A percentile compares a stretch with the other conserved stretches of the same genome.
These are phyloP conservation scores for Aspergillus arachidicola DNA, from an alignment of 2,329 filamentous ascomycete species.

Conservation along the genomic window DNA sequence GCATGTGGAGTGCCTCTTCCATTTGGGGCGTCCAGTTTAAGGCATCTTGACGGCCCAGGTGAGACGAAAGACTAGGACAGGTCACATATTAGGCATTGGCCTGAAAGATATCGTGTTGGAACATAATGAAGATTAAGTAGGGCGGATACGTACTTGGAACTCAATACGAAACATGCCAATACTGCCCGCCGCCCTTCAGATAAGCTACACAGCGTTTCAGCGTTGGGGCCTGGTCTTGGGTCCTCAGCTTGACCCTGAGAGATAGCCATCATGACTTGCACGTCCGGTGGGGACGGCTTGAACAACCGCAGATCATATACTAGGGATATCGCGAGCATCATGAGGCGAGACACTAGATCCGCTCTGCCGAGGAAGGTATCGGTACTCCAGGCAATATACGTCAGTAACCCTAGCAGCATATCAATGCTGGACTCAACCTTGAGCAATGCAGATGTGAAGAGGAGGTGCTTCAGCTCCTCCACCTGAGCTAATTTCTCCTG, in stretches of 20 bases:
- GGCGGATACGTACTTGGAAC: slow-evolving; percentile 28
- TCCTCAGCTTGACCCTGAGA: slow-evolving; percentile 30
- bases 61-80: slow-evolving; percentile 34
- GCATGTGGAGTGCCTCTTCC: slow-evolving; percentile 37
- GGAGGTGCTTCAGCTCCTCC: slow-evolving; percentile 34
- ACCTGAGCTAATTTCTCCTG: slow-evolving; percentile 27
- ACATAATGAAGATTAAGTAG: background rate
- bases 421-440: slow-evolving; percentile 37
- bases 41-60: slow-evolving; percentile 38
- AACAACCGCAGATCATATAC: slow-evolving; percentile 41
- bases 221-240: slow-evolving; percentile 6
- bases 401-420: slow-evolving; percentile 40
- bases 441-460: slow-evolving; percentile 33
- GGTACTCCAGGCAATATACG: slow-evolving; percentile 42
- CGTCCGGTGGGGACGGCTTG: slow-evolving; percentile 33
- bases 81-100: slow-evolving; percentile 7
- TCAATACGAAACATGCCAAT: slow-evolving; percentile 35
- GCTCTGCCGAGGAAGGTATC: slow-evolving; percentile 36
- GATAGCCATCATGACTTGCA: slow-evolving; percentile 33
- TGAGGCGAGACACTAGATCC: slow-evolving; percentile 37
- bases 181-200: slow-evolving; percentile 33
- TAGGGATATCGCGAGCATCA: slow-evolving; percentile 42
- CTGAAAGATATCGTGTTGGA: no score
- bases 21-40: slow-evolving; percentile 44
- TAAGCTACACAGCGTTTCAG: slow-evolving; percentile 18